Conservation (phyloP, 2,329 filamentous ascomycete species). For the Mycosphaerella sp. region DNA sequence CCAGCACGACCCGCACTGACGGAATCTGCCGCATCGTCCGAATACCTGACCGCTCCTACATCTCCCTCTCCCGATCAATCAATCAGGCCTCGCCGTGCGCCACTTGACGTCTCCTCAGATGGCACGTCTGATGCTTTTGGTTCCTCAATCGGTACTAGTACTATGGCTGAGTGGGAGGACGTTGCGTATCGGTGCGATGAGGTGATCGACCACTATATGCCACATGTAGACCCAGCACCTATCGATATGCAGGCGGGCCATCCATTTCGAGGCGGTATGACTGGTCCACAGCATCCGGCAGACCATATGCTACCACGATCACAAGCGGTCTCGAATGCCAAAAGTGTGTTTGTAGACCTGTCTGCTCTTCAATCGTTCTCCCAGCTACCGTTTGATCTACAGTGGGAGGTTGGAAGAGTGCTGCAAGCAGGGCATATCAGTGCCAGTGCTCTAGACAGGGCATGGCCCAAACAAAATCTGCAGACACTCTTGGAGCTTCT, state of each 20-base stretch:
- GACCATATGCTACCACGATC: too few relatives aligned
- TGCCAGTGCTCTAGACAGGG: too few relatives aligned
- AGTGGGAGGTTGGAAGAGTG: too few relatives aligned
- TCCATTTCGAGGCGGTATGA: too few relatives aligned
- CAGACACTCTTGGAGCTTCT: neutral
- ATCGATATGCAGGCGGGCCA: neutral
- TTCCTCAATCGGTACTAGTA: neutral
- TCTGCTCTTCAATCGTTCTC: too few relatives aligned
- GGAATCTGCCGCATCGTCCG: neutral
- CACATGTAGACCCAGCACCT: neutral
- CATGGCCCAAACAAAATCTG: too few relatives aligned
- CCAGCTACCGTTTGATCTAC: too few relatives aligned
- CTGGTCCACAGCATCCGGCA: too few relatives aligned
- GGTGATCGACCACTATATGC: neutral
- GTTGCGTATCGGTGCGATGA: neutral
- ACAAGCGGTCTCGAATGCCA: too few relatives aligned
- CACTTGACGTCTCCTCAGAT: too few relatives aligned
- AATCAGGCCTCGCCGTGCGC: neutral
- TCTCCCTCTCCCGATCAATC: neutral
- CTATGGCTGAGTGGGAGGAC: neutral
- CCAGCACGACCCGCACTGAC: neutral
- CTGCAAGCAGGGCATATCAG: too few relatives aligned
- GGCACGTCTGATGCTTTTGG: neutral
- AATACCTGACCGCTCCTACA: neutral
- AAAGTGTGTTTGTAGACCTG: too few relatives aligned